Conservation (phyloP, 2,329 filamentous ascomycete species). For the Fusarium sp. region DNA sequence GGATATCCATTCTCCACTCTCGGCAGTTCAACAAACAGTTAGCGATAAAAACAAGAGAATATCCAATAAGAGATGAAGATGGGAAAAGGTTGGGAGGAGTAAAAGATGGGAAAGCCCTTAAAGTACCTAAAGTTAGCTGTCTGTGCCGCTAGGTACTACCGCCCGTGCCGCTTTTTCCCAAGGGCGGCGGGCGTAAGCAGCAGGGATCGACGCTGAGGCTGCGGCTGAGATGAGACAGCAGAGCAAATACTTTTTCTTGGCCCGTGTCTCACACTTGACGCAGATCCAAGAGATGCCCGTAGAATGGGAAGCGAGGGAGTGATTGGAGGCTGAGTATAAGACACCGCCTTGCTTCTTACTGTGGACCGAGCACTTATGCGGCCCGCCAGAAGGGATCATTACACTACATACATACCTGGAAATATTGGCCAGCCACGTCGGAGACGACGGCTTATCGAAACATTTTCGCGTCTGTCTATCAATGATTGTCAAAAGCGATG, state of each 20-base stretch:
- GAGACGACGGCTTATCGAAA: background rate
- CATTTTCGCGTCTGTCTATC: background rate
- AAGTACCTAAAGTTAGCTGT: background rate
- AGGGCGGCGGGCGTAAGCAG: background rate
- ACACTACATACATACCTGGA: background rate
- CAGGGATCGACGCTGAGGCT: background rate
- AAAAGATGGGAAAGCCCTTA: background rate
- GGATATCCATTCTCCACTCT: slow-evolving; percentile 20
- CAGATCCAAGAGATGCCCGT: background rate
- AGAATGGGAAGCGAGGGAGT: background rate
- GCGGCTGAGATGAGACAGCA: slow-evolving; percentile 9
- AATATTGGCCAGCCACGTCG: background rate
- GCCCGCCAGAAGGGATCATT: background rate
- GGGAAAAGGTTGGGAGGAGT: background rate
- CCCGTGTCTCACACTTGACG: background rate
- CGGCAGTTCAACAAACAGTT: background rate
- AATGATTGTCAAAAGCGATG: background rate
- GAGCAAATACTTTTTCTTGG: background rate
- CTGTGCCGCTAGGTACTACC: background rate
- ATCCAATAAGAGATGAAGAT: background rate
- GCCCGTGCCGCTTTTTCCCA: background rate
- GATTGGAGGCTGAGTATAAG: background rate
- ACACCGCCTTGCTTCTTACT: background rate
- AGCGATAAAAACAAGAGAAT: background rate
- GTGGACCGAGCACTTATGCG: background rate